phyloP scores from a whole-genome alignment of 257 asterid species.

The Plectranthus barbatus region DNA sequence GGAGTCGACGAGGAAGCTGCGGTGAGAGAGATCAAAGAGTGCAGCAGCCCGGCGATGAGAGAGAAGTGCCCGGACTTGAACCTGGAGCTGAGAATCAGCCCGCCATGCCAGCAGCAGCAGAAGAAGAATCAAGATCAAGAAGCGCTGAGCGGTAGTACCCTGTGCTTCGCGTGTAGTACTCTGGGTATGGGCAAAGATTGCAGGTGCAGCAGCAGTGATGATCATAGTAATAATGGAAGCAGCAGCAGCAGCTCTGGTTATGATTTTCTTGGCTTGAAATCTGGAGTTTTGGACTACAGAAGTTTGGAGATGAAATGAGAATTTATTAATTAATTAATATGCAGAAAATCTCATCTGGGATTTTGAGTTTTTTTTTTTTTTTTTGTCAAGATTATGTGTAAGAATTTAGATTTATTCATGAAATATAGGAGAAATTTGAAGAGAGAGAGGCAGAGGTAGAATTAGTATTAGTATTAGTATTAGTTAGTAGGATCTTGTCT shows the following conservation, averaged over 20 bases:
- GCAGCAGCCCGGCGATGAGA: constrained; percentile 21
- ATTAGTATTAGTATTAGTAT: too few species aligned
- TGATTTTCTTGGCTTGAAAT: constrained; percentile 54
- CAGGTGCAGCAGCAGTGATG: constrained; percentile 19
- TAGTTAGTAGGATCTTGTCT: too few species aligned
- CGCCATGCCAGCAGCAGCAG: constrained; percentile 33
- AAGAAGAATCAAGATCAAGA: too few species aligned
- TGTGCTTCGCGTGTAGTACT: constrained; percentile 72
- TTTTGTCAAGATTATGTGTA: not conserved
- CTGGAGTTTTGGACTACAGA: constrained; percentile 61
- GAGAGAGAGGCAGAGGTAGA: constrained; percentile 12
- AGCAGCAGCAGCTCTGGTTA: constrained; percentile 31
- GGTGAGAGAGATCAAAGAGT: too few species aligned
- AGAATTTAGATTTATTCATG: constrained; percentile 18
- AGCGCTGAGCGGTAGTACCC: constrained; percentile 7
- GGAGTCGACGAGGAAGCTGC: too few species aligned
- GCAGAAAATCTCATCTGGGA: too few species aligned
- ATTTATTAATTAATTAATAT: too few species aligned
- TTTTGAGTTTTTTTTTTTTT: not conserved
- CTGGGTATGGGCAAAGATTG: constrained; percentile 66
- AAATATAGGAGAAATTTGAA: constrained; percentile 4
- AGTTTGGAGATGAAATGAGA: constrained; percentile 62
- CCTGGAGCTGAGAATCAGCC: constrained; percentile 82
- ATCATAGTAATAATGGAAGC: not conserved
- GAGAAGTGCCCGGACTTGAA: constrained; percentile 65